Percentiles rank a stretch among this genome's conserved stretches.
Evolutionary conservation across 305 asterid species (phyloP).

Genomic region (Fraxinus dipetala): DNA sequence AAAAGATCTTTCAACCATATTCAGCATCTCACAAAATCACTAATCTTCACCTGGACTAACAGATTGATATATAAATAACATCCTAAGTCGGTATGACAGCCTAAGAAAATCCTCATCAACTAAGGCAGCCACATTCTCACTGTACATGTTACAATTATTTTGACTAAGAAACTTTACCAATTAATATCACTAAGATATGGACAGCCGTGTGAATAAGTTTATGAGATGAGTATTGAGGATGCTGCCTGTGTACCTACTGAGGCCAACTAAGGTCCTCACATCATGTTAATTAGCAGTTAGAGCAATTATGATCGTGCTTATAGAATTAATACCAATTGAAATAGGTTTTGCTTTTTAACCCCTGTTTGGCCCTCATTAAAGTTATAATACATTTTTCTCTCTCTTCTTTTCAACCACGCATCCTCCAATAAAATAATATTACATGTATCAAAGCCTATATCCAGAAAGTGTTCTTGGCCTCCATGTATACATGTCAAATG

Average conservation of each 20-base stretch:
- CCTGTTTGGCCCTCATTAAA: too few relatives aligned
- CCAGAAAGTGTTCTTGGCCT: not conserved
- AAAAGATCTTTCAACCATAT: constrained; percentile 16
- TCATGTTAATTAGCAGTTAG: not conserved
- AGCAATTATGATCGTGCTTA: not conserved
- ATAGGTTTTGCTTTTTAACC: not conserved
- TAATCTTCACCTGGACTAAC: constrained; percentile 4
- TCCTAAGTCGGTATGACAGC: not conserved
- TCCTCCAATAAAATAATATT: too few relatives aligned
- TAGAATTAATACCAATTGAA: not conserved
- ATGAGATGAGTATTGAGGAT: not conserved
- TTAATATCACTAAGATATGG: not conserved
- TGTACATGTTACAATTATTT: not conserved
- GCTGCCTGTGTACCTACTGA: not conserved
- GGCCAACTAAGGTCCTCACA: not conserved
- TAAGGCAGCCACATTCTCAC: not conserved
- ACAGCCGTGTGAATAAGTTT: not conserved
- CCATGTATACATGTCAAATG: not conserved
- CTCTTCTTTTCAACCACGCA: too few relatives aligned
- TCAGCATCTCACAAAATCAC: constrained; percentile 6
- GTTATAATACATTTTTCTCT: too few relatives aligned
- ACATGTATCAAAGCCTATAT: too few relatives aligned
- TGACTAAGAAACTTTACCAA: not conserved
- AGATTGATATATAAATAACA: constrained; percentile 4
- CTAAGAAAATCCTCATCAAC: not conserved